phyloP scores from a whole-genome alignment of 345 rosid genomes.

The Dipteronia sinensis region DNA sequence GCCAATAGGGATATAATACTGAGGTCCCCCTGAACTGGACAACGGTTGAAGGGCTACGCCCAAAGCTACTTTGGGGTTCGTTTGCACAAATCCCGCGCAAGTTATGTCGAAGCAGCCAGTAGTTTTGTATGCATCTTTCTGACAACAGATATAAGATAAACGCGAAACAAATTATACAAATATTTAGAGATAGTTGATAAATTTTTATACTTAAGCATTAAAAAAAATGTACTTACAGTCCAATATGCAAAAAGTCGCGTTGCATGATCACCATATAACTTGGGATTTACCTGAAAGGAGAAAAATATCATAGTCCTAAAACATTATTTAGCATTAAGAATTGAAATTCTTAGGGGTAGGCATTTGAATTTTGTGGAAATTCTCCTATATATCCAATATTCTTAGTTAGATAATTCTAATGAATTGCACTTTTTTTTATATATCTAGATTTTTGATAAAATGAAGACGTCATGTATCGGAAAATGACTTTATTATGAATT shows the following conservation, averaged over 20 bases:
- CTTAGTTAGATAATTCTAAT: too few relatives aligned
- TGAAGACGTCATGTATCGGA: too few relatives aligned
- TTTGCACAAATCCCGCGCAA: constrained; percentile 57
- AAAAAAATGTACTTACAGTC: neutral
- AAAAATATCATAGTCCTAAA: too few relatives aligned
- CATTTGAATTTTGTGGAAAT: too few relatives aligned
- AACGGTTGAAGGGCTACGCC: constrained; percentile 28
- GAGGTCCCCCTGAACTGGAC: constrained; percentile 14
- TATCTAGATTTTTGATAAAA: too few relatives aligned
- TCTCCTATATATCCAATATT: too few relatives aligned
- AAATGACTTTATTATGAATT: too few relatives aligned
- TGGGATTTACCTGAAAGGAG: too few relatives aligned
- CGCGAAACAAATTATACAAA: neutral
- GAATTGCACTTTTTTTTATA: too few relatives aligned
- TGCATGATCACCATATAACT: too few relatives aligned
- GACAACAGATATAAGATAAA: constrained; percentile 1
- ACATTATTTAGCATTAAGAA: too few relatives aligned
- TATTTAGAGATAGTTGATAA: neutral
- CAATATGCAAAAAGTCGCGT: neutral
- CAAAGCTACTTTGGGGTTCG: constrained; percentile 18
- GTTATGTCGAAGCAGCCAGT: constrained; percentile 48
- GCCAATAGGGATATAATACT: constrained; percentile 27
- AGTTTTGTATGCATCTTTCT: constrained; percentile 32
- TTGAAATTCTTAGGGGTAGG: too few relatives aligned
- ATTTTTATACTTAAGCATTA: neutral